Conservation (phyloP, 1,284 basidiomycete genomes). For the Paramarasmius palmivorus region DNA sequence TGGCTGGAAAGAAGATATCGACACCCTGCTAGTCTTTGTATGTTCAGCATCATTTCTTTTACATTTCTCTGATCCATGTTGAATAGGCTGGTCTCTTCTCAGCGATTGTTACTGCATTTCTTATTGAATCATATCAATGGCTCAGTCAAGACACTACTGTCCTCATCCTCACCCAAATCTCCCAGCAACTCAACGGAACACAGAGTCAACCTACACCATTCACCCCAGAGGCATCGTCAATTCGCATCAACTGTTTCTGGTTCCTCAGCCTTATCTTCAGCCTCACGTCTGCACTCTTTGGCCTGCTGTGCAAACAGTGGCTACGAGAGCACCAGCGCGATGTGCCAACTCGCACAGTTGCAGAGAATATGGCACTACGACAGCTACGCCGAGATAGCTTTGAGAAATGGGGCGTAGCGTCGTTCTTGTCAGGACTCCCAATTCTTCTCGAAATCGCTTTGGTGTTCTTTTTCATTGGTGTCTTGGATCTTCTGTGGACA, state of each 20-base stretch:
- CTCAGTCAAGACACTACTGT: slow-evolving; percentile 3
- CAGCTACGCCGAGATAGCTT: neutral
- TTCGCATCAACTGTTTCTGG: slow-evolving; percentile 8
- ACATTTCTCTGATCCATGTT: too few relatives aligned
- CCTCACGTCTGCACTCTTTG: slow-evolving; percentile 5
- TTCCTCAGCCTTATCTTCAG: slow-evolving; percentile 6
- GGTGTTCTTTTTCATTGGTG: slow-evolving; percentile 6
- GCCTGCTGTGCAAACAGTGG: slow-evolving; percentile 15
- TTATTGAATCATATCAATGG: slow-evolving; percentile 10
- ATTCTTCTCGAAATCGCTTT: slow-evolving; percentile 5
- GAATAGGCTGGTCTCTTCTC: slow-evolving; percentile 8
- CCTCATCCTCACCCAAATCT: neutral
- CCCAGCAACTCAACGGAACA: slow-evolving; percentile 1
- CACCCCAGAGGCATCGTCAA: neutral
- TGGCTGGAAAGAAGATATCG: too few relatives aligned
- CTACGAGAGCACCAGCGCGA: slow-evolving; percentile 10
- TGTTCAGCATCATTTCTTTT: too few relatives aligned
- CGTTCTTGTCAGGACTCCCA: slow-evolving; percentile 1
- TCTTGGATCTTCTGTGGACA: slow-evolving; percentile 6
- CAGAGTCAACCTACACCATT: neutral
- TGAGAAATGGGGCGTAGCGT: neutral
- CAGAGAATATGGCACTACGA: neutral
- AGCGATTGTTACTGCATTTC: slow-evolving; percentile 6
- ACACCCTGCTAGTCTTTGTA: too few relatives aligned
- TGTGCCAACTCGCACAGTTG: neutral